Evolutionary conservation across 768 basidiomycete genomes (phyloP), one percentile per base, ranked within the genome.

Genomic region (Clavaria fumosa): DNA sequence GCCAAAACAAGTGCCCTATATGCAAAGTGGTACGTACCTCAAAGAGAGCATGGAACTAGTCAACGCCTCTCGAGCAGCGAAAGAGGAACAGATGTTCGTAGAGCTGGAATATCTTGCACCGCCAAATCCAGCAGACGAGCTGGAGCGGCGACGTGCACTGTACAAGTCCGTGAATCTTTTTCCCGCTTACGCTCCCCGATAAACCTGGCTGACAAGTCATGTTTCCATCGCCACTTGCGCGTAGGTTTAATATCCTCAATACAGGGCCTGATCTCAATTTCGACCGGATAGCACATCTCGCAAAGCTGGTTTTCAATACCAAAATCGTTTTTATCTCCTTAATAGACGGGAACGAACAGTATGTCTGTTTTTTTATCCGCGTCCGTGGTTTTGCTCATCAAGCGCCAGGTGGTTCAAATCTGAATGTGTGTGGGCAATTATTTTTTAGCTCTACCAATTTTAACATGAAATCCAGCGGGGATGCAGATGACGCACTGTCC

Each of bases 281-380:
- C 51, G 90, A 95, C 55, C 73, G 91, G 12, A 91, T 95, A 45
- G 84, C 78, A 11, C 88, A 93, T 53, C 69, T 96, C 19, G 83
- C 82, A 27, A 91, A 91, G 59, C 62, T 95, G 27, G 91, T 96
- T 5, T 96, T 96, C 57, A 81, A 70, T 50, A 83, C 89, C 2
- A 84, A 83, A 52, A 77, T 81, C 10, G 89, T 91, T 2, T 54
- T 75, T 17, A 82, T 96, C 15, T 73, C 79, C 5, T 59, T 93
- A 24, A 67, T 89, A n/a, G 89, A 93, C 51, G 75, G 74, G 9
- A 73, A 76, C 30, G 79, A 83, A 42, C 81, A 86, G 80, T 84
- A 58, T 56, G 79, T 53, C 14, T n/a, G 38, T 11, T n/a, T 39
- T 15, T 37, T 26, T 37, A 39, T 43, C 15, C 36, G 20, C 37